Evolutionary conservation across 495 filamentous ascomycete species (phyloP).

Genomic region (Glarea lozoyensis): DNA sequence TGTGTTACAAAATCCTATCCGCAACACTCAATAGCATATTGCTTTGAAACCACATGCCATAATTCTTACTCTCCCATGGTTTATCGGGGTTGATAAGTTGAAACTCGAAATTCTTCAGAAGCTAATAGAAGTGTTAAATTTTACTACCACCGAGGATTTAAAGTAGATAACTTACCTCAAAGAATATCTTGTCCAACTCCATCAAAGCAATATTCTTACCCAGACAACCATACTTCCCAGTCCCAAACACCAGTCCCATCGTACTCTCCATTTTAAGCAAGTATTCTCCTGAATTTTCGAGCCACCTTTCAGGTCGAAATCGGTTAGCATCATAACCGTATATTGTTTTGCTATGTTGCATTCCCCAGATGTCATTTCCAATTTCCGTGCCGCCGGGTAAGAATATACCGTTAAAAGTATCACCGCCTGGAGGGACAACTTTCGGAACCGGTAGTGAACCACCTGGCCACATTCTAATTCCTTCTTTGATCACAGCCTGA

Average conservation of each 20-base stretch:
- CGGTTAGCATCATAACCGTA: constrained; percentile 36
- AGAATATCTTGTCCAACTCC: constrained; percentile 45
- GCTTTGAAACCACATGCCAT: constrained; percentile 6
- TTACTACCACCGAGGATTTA: neutral
- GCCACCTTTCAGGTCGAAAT: constrained; percentile 47
- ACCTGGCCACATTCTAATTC: constrained; percentile 36
- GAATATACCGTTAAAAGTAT: constrained; percentile 41
- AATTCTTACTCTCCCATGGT: neutral
- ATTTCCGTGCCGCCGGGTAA: constrained; percentile 52
- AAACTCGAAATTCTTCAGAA: constrained; percentile 6
- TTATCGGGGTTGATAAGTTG: constrained; percentile 3
- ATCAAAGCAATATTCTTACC: constrained; percentile 36
- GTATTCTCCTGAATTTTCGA: constrained; percentile 25
- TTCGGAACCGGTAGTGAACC: constrained; percentile 28
- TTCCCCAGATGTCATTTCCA: constrained; percentile 20
- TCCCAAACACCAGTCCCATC: constrained; percentile 30
- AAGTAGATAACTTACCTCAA: constrained; percentile 35
- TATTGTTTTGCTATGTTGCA: constrained; percentile 24
- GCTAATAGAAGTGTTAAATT: neutral
- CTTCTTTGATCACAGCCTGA: constrained; percentile 42
- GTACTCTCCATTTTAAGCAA: constrained; percentile 25
- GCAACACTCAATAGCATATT: constrained; percentile 3
- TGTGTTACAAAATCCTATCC: no score
- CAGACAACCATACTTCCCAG: constrained; percentile 33
- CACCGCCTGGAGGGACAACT: constrained; percentile 40